These are phyloP conservation scores for Colletotrichum plurivorum DNA, from an alignment of 2,329 filamentous ascomycete genomes.

Conservation along the genomic window DNA sequence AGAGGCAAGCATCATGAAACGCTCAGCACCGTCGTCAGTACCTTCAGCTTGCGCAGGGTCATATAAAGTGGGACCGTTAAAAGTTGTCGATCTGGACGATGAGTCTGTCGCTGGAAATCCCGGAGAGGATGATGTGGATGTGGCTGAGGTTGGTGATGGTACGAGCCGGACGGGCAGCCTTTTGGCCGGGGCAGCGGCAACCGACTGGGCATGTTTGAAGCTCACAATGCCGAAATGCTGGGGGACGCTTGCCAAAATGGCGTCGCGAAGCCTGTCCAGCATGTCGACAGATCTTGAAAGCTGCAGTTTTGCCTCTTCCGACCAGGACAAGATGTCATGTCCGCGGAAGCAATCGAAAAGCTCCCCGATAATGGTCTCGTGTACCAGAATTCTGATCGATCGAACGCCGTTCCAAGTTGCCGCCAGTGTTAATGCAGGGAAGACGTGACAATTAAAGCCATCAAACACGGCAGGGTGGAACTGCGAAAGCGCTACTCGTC, in stretches of 20 bases:
- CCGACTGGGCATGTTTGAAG: slow-evolving; percentile 52
- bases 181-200: slow-evolving; percentile 45
- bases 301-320: slow-evolving; percentile 50
- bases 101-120: slow-evolving; percentile 38
- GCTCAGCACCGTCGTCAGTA: slow-evolving; percentile 55
- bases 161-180: slow-evolving; percentile 48
- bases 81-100: not conserved
- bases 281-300: slow-evolving; percentile 54
- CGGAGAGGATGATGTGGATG: slow-evolving; percentile 46
- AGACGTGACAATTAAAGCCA: slow-evolving; percentile 59
- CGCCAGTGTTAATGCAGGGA: slow-evolving; percentile 59
- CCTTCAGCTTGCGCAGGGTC: slow-evolving; percentile 55
- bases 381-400: slow-evolving; percentile 60
- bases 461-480: slow-evolving; percentile 58
- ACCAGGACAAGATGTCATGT: slow-evolving; percentile 42
- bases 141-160: slow-evolving; percentile 44
- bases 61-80: slow-evolving; percentile 52
- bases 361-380: slow-evolving; percentile 62
- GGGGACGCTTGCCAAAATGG: slow-evolving; percentile 62
- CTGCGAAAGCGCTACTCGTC: slow-evolving; percentile 54
- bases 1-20: slow-evolving; percentile 64
- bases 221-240: slow-evolving; percentile 65
- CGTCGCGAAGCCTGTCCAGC: slow-evolving; percentile 56
- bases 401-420: slow-evolving; percentile 65
- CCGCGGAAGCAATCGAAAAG: slow-evolving; percentile 52